Evolutionary conservation across 2,329 filamentous ascomycete species (phyloP), one percentile per base, ranked within the genome.

Genomic region (Rhexocercosporidium sp.): DNA sequence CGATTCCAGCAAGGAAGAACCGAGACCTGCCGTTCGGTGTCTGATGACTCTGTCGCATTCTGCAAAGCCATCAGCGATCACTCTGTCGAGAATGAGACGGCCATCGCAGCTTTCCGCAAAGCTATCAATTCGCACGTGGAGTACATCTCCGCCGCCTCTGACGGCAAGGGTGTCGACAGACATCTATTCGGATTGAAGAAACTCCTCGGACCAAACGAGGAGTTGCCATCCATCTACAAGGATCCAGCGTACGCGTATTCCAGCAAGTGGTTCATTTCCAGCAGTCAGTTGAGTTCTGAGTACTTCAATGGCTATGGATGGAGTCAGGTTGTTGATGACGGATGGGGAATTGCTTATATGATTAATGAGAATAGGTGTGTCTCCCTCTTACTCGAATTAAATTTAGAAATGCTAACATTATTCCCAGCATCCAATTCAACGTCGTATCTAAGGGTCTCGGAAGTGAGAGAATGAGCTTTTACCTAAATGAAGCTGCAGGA

Each of bases 231-330:
- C 22, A 86, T 99, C 68, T 99, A 92, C 83, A 86, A 91, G 78
- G 96, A 99, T 78, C 93, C 94, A 0, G 91, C 94, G 3, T 98
- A 87, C 79, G 78, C 81, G 3, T 99, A 98, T 84, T 94, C 90
- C 67, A 84, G 86, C 76, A 93, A 90, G 16, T 99, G 96, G 96
- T 97, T 89, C 81, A 84, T 99, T 67, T 95, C 91, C 31, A 93
- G 90, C 31, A 93, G 89, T 69, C 96, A 99, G 83, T 83, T 99
- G 78, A 96, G 92, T 81, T 94, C 91, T 39, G 96, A 99, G 83
- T 97, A 92, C 85, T 99, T 98, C 82, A 99, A 99, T 79, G 96
- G 96, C 27, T 99, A 99, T 81, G 96, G 96, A 54, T 99, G 96
- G 96, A 96, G 92, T 78, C 95, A 99, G 83, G 96, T 99, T 62